Base-by-base conservation (phyloP, 2,329 filamentous ascomycete genomes). In the Alternaria gansuensis region DNA sequence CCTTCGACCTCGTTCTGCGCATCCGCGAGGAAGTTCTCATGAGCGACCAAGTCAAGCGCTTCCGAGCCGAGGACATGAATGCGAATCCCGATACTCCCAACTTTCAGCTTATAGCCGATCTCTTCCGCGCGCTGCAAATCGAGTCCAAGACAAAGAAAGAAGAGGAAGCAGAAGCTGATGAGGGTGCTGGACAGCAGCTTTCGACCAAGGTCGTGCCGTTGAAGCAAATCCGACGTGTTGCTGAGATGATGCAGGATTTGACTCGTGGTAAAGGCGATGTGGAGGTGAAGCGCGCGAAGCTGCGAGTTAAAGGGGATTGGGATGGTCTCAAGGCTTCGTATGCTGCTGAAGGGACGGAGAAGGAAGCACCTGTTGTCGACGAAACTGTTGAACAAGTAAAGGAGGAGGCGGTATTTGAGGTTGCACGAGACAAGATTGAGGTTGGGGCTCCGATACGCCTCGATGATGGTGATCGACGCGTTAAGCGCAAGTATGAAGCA, bases 1-100 rank as follows among this genome's bases (percentile, higher is more conserved):
- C 51, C 10, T 66, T 52, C 48, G 37, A 41, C 2, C 41, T 66
- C 14, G n/a, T 67, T 9, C 29, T 41, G 1, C 45, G 54, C 14
- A 52, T 69, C 9, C 58, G 66, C 3, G 17, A 24, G 4, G 48
- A 63, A 17, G 44, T 71, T 1, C 50, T 65, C 21, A 62, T 53
- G 23, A 53, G 65, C 28, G 31, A 44, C 6, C 43, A 26, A n/a
- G 17, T 39, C 26, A 37, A 54, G 49, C 33, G 29, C 44, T 36
- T 58, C 48, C 33, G 34, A 14, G 37, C 21, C 6, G 62, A 37
- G 29, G 23, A 52, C 36, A 33, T 57, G 37, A 33, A 54, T 17
- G 41, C 58, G 24, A 23, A 54, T 29, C 59, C 63, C 3, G 29
- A 26, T 14, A 62, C 66, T 29, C 39, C 49, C 10, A 10, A 39